Base-by-base conservation (phyloP, 768 basidiomycete species). In the Lactifluus subvellereus region DNA sequence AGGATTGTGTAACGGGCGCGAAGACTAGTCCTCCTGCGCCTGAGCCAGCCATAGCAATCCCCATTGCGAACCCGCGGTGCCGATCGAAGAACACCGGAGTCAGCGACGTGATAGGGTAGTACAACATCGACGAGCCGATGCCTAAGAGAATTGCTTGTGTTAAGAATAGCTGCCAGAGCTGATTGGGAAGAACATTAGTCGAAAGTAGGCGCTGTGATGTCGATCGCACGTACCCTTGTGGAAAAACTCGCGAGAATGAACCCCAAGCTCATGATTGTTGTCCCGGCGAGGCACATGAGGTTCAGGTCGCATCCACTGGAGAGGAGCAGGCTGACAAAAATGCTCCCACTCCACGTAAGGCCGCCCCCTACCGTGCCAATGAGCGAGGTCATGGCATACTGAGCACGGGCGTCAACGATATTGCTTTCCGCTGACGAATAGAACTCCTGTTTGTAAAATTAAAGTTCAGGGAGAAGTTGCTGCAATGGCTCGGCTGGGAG, bases 51-150 rank as follows among this genome's bases (percentile, higher is more conserved):
- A 79, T 74, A 10, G 79, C 74, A 60, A 77, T 61, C 0, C 78
- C 78, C 75, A 79, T 76, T 0, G 79, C 79, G 38, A 78, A 75
- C 16, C 78, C 79, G 7, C 78, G 76, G 57, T 78, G 75, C n/a
- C 73, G 71, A 60, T 77, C 76, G 55, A 80, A 80, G 66, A 75
- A 79, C 22, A 72, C 67, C 2, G 79, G 79, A 0, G 77, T 76
- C 20, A 79, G 69, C 33, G 75, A 74, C 69, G 78, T 77, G 54
- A 79, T 72, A 2, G 78, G 77, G 61, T 78, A 79, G 66, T 79
- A 79, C 59, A 77, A 75, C 69, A 79, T 69, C 3, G 77, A 77
- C 1, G 78, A 76, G 3, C 77, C 78, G 42, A 80, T 57, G 10
- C 78, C 78, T 49, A 78, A 78, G 6, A 79, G 69, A 20, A 80